Conservation (phyloP, 108 stramenopile genomes). For the Schizochytrium sp. region DNA sequence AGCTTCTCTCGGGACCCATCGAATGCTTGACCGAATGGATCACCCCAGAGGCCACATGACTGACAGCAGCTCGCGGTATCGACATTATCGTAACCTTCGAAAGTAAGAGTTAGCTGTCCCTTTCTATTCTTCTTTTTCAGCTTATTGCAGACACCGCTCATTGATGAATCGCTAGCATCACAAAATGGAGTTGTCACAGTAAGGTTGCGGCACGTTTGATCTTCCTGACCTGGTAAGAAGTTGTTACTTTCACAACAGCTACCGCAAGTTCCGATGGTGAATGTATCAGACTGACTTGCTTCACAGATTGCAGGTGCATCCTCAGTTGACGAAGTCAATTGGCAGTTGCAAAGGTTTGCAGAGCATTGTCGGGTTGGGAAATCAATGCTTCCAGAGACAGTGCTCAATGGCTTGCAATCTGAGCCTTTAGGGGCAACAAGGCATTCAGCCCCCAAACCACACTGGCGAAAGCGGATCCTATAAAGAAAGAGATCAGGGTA, state of each 20-base stretch:
- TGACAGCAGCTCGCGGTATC: constrained; percentile 8
- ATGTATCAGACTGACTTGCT: background rate
- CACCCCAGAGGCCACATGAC: background rate
- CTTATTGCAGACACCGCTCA: background rate
- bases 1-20: constrained; percentile 41
- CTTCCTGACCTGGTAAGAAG: constrained; percentile 13
- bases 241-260: background rate
- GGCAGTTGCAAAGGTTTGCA: background rate
- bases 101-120: background rate
- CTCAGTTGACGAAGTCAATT: background rate
- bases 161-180: background rate
- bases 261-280: background rate
- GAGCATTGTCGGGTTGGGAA: background rate
- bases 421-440: constrained; percentile 16
- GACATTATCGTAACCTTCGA: background rate
- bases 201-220: constrained; percentile 23
- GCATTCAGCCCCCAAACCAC: constrained; percentile 20
- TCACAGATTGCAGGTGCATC: background rate
- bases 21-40: constrained; percentile 39
- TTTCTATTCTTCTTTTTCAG: background rate
- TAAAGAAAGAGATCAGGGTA: constrained; percentile 10
- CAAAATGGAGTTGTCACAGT: constrained; percentile 25
- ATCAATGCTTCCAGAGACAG: background rate
- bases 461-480: background rate
- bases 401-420: background rate